Evolutionary conservation across 169 alveolate genomes (phyloP), one percentile per base, ranked within the genome.

Genomic region (Plasmodium blacklocki): DNA sequence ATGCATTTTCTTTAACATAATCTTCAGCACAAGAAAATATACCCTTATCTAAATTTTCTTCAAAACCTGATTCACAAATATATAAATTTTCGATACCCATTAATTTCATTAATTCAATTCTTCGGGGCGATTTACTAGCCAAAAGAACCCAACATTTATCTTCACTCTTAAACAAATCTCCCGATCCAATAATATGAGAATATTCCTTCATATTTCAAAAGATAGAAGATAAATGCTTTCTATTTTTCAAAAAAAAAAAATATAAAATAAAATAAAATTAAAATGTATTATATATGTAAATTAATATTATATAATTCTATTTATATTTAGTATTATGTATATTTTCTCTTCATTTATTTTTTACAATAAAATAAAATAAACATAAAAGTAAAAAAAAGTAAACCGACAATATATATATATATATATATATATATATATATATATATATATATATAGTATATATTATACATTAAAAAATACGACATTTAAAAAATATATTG

Each of bases 1-100:
- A 91, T 7, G 96, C 96, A 32, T 94, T 94, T 23, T 89, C 95
- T 3, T 39, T 58, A 29, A 80, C 93, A 74, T 94, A 94, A 7
- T 94, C 95, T 68, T 93, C 96, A 29, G 88, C 93, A 59, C 43
- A 43, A 3, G 89, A 26, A 89, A 75, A 93, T 14, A 52, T 50
- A 8, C 52, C 19, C 80, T 94, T 94, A 62, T 87, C 92, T 85
- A 94, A 74, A 60, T 92, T 90, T 88, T 94, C 96, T 29, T 92
- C 93, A 75, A 94, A 94, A 43, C 93, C 93, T 7, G 96, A 94
- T 18, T 67, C 86, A 43, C 91, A 83, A 56, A 67, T 50, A 49
- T 83, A 63, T 43, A 83, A 45, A 83, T 67, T 67, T 70, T 60
- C 47, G 45, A 83, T 63, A n/a, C 91, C 91, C 58, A 71, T 70